Conservation (phyloP, 192 early-diverging fungal species). For the Coemansia pectinata region DNA sequence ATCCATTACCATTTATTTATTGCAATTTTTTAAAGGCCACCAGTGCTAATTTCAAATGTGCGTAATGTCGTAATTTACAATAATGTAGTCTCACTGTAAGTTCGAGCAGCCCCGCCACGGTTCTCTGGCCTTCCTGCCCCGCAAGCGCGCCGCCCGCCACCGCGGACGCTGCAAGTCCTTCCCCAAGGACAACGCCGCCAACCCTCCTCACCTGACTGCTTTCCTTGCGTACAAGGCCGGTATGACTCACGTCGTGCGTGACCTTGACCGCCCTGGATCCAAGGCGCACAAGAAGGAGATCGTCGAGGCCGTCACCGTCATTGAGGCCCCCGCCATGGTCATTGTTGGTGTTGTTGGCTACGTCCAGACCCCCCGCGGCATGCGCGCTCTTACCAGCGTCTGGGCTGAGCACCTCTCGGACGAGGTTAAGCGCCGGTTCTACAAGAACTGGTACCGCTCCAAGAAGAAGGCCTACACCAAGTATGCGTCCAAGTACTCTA, state of each 20-base stretch:
- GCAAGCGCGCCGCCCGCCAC: conserved; percentile 89
- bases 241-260: conserved; percentile 99
- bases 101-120: conserved; percentile 98
- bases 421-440: conserved; percentile 98
- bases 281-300: conserved; percentile 99
- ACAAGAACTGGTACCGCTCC: conserved; percentile 99
- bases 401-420: conserved; percentile 99
- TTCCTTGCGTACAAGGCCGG: conserved; percentile 99
- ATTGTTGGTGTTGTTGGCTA: conserved; percentile 99
- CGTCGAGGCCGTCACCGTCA: conserved; percentile 97
- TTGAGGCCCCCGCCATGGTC: conserved; percentile 97
- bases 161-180: conserved; percentile 98
- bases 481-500: conserved; percentile 96
- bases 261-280: conserved; percentile 97
- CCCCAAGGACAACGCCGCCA: conserved; percentile 95
- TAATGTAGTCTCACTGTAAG: conserved; percentile 83
- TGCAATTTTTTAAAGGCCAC: neutral
- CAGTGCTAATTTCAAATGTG: neutral
- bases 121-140: conserved; percentile 62
- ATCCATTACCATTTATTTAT: neutral
- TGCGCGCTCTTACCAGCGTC: conserved; percentile 97
- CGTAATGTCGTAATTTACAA: neutral
- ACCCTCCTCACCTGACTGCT: conserved; percentile 97
- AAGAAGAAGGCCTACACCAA: conserved; percentile 99
- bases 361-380: conserved; percentile 97